These are phyloP conservation scores for Globisporangium takayamanum DNA, from an alignment of 352 stramenopile genomes.

Conservation along the genomic window DNA sequence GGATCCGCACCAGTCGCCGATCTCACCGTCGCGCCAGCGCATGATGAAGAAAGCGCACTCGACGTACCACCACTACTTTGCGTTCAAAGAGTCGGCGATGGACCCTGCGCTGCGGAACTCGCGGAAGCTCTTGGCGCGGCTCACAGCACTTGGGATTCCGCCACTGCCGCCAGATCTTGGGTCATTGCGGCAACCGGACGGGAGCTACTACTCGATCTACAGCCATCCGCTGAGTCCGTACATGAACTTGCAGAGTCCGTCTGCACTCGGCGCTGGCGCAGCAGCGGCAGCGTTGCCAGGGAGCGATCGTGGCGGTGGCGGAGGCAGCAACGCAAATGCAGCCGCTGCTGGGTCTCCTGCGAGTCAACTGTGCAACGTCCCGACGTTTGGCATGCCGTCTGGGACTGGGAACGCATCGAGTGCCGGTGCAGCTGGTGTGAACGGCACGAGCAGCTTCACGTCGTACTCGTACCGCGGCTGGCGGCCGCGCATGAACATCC, in stretches of 20 bases:
- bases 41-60: constrained; percentile 59
- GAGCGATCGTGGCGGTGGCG: constrained; percentile 24
- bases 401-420: constrained; percentile 12
- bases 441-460: constrained; percentile 24
- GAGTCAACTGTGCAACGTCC: constrained; percentile 19
- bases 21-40: constrained; percentile 54
- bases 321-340: not conserved
- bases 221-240: constrained; percentile 63
- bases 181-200: constrained; percentile 60
- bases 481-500: constrained; percentile 76
- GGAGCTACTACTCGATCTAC: constrained; percentile 74
- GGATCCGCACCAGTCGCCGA: constrained; percentile 37
- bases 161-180: constrained; percentile 89
- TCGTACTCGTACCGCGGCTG: constrained; percentile 59
- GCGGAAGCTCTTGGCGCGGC: constrained; percentile 83
- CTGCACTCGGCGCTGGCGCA: constrained; percentile 1
- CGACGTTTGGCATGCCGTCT: not conserved
- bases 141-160: constrained; percentile 90
- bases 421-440: constrained; percentile 18
- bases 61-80: constrained; percentile 65
- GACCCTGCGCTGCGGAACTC: constrained; percentile 75
- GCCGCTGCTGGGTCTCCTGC: constrained; percentile 20
- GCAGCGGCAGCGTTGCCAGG: constrained; percentile 12
- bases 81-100: constrained; percentile 76
- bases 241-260: constrained; percentile 22